Evolutionary conservation across 192 early-diverging fungal species (phyloP), one percentile per base, ranked within the genome.

Genomic region (Gaertneriomyces sp.): DNA sequence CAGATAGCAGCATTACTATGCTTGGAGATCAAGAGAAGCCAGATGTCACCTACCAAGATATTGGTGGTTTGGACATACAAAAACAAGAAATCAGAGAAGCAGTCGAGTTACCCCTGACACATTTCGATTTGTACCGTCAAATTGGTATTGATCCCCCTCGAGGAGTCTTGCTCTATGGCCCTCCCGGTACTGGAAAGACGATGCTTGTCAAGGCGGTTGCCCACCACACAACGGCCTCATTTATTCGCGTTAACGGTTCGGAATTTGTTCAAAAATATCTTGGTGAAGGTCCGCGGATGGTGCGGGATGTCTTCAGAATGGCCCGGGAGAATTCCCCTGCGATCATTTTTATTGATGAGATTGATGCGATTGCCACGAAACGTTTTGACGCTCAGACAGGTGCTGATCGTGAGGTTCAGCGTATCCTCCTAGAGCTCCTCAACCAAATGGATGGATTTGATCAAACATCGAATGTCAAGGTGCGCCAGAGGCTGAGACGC

Each of bases 391-490:
- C 97, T 6, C 93, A 95, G 70, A 96, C 95, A 8, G 96, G 96
- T 49, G 96, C 94, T 0, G 96, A 99, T 77, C 89, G 96, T 59
- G 96, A 99, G 82, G 94, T 99, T 41, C 96, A 99, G 75, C 89
- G 96, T 77, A 96, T 96, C 69, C 79, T 99, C 43, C 80, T 99
- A 6, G 95, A 99, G 77, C 84, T 99, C 57, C 78, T 99, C 66
- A 99, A 96, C 80, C 97, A 99, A 77, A 93, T 99, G 89, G 97
- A 99, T 74, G 97, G 97, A 39, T 99, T 99, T 70, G 97, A 99
- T 72, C 93, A 95, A 72, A 92, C 93, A 11, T 91, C 90, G 9
- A 95, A 98, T 74, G 93, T 99, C 68, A 99, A 99, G 82, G 87
- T 87, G 72, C 51, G 42, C 1, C 44, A 45, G 53, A 47, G 4